Conservation (phyloP, 2,329 filamentous ascomycete genomes). For the Hypomyces perniciosus region DNA sequence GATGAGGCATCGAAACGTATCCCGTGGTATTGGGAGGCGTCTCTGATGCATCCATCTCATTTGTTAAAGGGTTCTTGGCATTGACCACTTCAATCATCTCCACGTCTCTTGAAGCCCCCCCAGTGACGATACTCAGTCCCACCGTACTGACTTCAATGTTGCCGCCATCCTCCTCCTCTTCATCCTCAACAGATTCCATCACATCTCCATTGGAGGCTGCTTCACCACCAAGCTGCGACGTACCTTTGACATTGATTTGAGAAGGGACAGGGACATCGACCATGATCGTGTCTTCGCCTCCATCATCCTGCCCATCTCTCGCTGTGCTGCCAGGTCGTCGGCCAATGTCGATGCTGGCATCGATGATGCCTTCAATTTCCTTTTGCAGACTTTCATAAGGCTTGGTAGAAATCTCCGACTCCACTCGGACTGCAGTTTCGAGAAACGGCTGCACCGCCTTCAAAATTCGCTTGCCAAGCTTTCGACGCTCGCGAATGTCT, state of each 20-base stretch:
- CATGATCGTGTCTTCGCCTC: slow-evolving; percentile 45
- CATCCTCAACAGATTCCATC: slow-evolving; percentile 33
- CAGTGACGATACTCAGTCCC: slow-evolving; percentile 24
- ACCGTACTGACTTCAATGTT: slow-evolving; percentile 45
- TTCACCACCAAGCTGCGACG: slow-evolving; percentile 10
- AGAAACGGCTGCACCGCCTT: slow-evolving; percentile 74
- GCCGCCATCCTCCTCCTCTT: slow-evolving; percentile 31
- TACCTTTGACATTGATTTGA: slow-evolving; percentile 42
- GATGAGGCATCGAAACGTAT: slow-evolving; percentile 30
- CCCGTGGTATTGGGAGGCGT: slow-evolving; percentile 46
- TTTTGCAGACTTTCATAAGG: slow-evolving; percentile 63
- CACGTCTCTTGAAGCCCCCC: slow-evolving; percentile 10
- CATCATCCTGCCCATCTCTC: slow-evolving; percentile 34
- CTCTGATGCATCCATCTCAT: slow-evolving; percentile 25
- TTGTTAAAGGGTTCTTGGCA: slow-evolving; percentile 19
- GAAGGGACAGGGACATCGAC: slow-evolving; percentile 40
- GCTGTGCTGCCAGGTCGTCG: slow-evolving; percentile 33
- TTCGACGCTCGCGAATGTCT: slow-evolving; percentile 75
- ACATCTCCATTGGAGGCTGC: slow-evolving; percentile 23
- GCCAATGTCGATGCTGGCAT: slow-evolving; percentile 56
- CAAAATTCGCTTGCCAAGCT: slow-evolving; percentile 82
- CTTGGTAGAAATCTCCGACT: slow-evolving; percentile 72
- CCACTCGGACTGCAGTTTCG: slow-evolving; percentile 69
- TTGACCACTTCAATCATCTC: slow-evolving; percentile 21
- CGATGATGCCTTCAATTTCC: slow-evolving; percentile 68